phyloP scores from a whole-genome alignment of 1,139 yeast species.

The Lodderomyces elongisporus region DNA sequence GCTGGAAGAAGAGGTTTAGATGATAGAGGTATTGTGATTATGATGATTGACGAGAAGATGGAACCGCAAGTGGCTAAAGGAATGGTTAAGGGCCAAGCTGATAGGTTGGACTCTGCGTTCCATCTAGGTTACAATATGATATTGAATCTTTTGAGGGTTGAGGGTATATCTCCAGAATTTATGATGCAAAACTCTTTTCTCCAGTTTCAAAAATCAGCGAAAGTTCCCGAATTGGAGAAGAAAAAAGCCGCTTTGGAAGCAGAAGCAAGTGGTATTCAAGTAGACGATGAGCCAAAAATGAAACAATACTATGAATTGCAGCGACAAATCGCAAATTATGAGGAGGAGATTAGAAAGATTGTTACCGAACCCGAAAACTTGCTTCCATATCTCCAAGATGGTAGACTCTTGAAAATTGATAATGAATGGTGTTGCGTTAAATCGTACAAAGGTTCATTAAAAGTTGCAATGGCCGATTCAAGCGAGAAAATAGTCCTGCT shows the following conservation, averaged over 20 bases:
- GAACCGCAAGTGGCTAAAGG: constrained; percentile 99
- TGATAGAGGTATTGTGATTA: constrained; percentile 96
- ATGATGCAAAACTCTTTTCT: constrained; percentile 92
- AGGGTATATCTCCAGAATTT: constrained; percentile 96
- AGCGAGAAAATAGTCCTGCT: too few relatives aligned
- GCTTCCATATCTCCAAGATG: constrained; percentile 80
- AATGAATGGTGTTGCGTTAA: too few relatives aligned
- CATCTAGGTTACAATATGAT: constrained; percentile 97
- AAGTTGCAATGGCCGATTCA: too few relatives aligned
- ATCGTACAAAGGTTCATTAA: too few relatives aligned
- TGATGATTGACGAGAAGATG: constrained; percentile 99
- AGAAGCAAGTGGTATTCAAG: constrained; percentile 42
- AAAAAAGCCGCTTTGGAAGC: constrained; percentile 51
- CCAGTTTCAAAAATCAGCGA: constrained; percentile 90
- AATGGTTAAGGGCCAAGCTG: constrained; percentile 98
- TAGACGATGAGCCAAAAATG: constrained; percentile 71
- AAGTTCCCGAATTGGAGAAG: constrained; percentile 79
- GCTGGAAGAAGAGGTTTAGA: constrained; percentile 99
- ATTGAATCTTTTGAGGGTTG: constrained; percentile 90
- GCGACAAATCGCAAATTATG: constrained; percentile 64
- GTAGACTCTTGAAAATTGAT: constrained; percentile 79
- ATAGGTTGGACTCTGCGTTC: constrained; percentile 92
- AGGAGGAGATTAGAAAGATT: constrained; percentile 74
- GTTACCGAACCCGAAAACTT: constrained; percentile 91
- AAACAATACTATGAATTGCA: constrained; percentile 80